Conservation (phyloP, 2,329 filamentous ascomycete genomes). For the Chaetomiaceae sp. region DNA sequence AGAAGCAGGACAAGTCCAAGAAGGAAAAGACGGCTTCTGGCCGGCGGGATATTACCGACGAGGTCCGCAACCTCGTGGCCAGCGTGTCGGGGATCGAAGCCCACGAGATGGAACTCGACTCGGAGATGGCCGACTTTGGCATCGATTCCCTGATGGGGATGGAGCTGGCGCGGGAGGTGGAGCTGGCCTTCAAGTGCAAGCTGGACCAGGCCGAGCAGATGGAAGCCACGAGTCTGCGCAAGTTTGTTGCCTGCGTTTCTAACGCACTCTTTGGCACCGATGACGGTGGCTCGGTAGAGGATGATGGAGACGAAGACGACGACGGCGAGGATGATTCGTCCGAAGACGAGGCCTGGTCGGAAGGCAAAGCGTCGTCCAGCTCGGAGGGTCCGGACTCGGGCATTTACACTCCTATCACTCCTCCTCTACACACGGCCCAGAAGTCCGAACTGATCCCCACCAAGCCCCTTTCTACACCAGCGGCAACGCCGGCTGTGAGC, state of each 20-base stretch:
- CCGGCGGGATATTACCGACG: neutral
- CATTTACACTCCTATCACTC: neutral
- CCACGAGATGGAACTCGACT: conserved; percentile 35
- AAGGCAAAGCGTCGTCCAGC: neutral
- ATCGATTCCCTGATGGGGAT: conserved; percentile 49
- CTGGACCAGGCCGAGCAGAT: neutral
- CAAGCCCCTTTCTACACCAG: neutral
- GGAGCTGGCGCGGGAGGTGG: conserved; percentile 43
- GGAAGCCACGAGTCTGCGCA: neutral
- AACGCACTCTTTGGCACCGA: neutral
- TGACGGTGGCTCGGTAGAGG: neutral
- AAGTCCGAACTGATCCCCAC: neutral
- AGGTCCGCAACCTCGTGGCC: conserved; percentile 22
- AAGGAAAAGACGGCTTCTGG: neutral
- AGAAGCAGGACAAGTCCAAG: neutral
- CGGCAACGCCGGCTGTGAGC: neutral
- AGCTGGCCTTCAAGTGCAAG: conserved; percentile 32
- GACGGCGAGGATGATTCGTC: neutral
- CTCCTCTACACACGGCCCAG: neutral
- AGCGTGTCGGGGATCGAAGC: conserved; percentile 35
- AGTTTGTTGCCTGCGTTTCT: neutral
- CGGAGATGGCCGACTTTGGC: conserved; percentile 40
- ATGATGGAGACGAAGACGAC: too few species aligned
- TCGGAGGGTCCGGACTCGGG: neutral
- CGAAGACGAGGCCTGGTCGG: neutral